Conservation (phyloP, 148 eudicot genomes). For the Gaultheria prostrata region DNA sequence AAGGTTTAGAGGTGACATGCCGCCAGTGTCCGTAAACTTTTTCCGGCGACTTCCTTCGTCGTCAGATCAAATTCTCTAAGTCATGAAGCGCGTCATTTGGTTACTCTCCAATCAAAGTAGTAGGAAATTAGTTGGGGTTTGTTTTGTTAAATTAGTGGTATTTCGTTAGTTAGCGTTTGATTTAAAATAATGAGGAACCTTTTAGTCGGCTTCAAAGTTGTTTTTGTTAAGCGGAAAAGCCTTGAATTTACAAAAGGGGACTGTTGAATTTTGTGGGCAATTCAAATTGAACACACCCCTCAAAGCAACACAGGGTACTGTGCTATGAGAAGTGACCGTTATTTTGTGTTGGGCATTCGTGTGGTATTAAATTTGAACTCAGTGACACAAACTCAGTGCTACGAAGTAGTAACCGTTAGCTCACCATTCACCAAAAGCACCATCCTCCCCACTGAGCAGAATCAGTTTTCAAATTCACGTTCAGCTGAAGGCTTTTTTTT, state of each 20-base stretch:
- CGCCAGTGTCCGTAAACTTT: slow-evolving; percentile 66
- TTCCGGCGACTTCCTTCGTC: slow-evolving; percentile 78
- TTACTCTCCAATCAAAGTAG: neutral
- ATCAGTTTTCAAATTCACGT: too few species aligned
- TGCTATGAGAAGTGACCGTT: slow-evolving; percentile 1
- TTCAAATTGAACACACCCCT: neutral
- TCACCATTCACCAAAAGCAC: neutral
- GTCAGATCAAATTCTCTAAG: slow-evolving; percentile 63
- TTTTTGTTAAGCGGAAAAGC: neutral
- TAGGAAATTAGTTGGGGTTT: neutral
- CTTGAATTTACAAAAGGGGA: neutral
- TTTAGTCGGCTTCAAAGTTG: neutral
- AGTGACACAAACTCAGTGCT: neutral
- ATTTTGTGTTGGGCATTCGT: neutral
- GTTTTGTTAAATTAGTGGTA: neutral
- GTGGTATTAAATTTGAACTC: neutral
- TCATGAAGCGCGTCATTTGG: neutral
- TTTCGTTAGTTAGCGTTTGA: neutral
- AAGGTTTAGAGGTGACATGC: slow-evolving; percentile 80
- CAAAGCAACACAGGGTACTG: neutral
- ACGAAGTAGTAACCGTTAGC: neutral
- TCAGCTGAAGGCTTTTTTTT: too few species aligned
- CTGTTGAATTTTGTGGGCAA: neutral
- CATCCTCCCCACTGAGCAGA: neutral
- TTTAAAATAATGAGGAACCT: neutral